These are phyloP conservation scores for Candida tammaniensis DNA, from an alignment of 805 yeast genomes.

Conservation along the genomic window DNA sequence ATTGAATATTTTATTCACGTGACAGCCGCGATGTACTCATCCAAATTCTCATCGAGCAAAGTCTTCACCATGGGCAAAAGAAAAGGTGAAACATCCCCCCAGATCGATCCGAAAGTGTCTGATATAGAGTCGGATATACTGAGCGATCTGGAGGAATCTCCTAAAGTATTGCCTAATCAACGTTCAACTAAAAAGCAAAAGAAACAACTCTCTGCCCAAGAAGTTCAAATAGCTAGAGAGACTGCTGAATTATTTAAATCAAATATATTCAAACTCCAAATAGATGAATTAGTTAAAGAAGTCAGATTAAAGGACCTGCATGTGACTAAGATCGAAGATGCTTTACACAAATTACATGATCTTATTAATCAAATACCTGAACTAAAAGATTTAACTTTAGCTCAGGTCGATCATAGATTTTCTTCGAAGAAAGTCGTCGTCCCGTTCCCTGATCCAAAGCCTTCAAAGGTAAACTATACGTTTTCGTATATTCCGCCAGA, in stretches of 20 bases:
- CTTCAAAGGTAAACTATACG: slow-evolving; percentile 66
- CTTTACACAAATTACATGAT: slow-evolving; percentile 69
- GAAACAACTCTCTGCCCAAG: slow-evolving; percentile 61
- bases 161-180: no score
- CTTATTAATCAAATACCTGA: slow-evolving; percentile 64
- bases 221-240: slow-evolving; percentile 87
- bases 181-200: slow-evolving; percentile 33
- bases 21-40: no score
- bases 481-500: slow-evolving; percentile 70
- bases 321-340: slow-evolving; percentile 65
- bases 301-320: slow-evolving; percentile 70
- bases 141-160: no score
- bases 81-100: no score
- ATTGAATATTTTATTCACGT: no score
- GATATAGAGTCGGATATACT: no score
- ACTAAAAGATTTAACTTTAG: slow-evolving; percentile 47
- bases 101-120: no score
- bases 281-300: slow-evolving; percentile 85
- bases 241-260: slow-evolving; percentile 93
- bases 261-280: slow-evolving; percentile 91
- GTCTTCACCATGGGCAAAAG: no score
- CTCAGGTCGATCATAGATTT: slow-evolving; percentile 58
- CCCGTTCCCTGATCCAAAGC: slow-evolving; percentile 92
- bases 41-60: no score
- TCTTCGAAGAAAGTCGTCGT: slow-evolving; percentile 53